Evolutionary conservation across 805 yeast species (phyloP).

Genomic region (Starmera pachycereana): DNA sequence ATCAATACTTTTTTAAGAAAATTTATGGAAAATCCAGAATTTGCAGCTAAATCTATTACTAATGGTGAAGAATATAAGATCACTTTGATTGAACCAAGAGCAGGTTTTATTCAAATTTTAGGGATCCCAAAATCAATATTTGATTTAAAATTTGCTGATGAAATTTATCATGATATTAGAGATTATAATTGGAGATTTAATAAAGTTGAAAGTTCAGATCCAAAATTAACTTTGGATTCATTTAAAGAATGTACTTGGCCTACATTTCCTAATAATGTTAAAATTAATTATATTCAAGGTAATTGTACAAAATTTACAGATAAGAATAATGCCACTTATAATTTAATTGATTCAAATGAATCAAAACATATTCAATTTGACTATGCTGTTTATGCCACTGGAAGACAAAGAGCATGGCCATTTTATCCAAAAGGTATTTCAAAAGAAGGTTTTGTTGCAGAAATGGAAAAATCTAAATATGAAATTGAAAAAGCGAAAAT

Average conservation of each 20-base stretch:
- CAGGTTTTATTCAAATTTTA: conserved; percentile 29
- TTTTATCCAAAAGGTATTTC: conserved; percentile 38
- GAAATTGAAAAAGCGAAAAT: conserved; percentile 25
- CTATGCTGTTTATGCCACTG: conserved; percentile 36
- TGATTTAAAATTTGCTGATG: conserved; percentile 26
- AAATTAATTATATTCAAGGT: conserved; percentile 14
- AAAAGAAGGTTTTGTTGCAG: conserved; percentile 26
- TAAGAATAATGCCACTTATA: conserved; percentile 9
- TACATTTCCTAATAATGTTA: conserved; percentile 8
- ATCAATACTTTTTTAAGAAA: conserved; percentile 14
- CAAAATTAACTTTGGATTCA: conserved; percentile 17
- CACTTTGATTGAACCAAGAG: conserved; percentile 28
- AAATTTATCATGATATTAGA: conserved; percentile 21
- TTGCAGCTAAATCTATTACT: conserved; percentile 6
- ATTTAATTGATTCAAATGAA: conserved; percentile 12
- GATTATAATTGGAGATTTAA: conserved; percentile 17
- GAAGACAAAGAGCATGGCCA: conserved; percentile 45
- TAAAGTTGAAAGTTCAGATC: conserved; percentile 25
- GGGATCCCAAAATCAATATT: conserved; percentile 30
- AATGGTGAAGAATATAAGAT: conserved; percentile 8
- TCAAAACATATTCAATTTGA: conserved; percentile 27
- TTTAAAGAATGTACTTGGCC: not conserved
- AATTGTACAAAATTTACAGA: conserved; percentile 14
- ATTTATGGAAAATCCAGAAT: conserved; percentile 4
- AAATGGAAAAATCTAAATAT: conserved; percentile 27